Conservation (phyloP, 1,284 basidiomycete species). For the Malassezia arunalokei region DNA sequence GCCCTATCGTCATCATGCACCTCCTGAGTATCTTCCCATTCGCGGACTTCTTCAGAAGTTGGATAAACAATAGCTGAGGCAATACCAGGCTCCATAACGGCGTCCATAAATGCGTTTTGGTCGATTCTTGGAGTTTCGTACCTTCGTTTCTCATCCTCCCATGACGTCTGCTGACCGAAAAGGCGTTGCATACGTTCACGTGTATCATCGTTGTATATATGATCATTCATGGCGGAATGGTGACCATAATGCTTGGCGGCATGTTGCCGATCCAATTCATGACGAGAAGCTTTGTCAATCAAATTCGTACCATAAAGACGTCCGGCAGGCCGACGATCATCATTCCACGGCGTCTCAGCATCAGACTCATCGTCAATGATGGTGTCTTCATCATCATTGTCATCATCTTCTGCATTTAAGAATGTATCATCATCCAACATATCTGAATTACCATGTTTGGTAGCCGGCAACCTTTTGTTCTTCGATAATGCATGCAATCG, state of each 20-base stretch:
- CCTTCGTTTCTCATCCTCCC: slow-evolving; percentile 28
- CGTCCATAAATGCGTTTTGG: not conserved
- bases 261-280: slow-evolving; percentile 17
- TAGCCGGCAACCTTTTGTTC: slow-evolving; percentile 27
- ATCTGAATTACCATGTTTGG: slow-evolving; percentile 16
- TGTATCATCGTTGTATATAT: slow-evolving; percentile 34
- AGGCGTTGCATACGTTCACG: slow-evolving; percentile 38
- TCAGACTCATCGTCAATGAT: slow-evolving; percentile 23
- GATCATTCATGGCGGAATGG: slow-evolving; percentile 14
- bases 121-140: not conserved
- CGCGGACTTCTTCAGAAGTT: not conserved
- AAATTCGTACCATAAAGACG: slow-evolving; percentile 41
- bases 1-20: not conserved
- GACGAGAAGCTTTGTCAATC: slow-evolving; percentile 26
- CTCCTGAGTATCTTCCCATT: not conserved
- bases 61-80: not conserved
- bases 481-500: slow-evolving; percentile 17
- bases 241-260: slow-evolving; percentile 37
- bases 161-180: slow-evolving; percentile 30
- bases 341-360: slow-evolving; percentile 29
- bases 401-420: slow-evolving; percentile 11
- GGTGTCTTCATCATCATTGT: slow-evolving; percentile 19
- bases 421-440: not conserved
- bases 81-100: not conserved
- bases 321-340: slow-evolving; percentile 35